Percentiles rank a stretch among this genome's conserved stretches.
phyloP scores from a whole-genome alignment of 139 green algal genomes.

The Nannochloris sp. region DNA sequence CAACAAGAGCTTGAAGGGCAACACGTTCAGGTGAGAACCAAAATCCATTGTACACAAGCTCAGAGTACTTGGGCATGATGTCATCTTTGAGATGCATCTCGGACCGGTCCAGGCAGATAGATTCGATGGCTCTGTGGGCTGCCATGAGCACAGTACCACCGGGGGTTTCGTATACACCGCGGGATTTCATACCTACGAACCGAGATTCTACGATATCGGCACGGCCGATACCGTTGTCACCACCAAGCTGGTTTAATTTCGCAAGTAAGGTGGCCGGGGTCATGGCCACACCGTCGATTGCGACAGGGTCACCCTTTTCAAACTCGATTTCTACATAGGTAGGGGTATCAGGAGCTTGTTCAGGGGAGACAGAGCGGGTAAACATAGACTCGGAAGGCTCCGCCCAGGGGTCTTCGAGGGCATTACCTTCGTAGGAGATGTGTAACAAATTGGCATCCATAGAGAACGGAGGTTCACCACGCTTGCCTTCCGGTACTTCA shows the following conservation, averaged over 20 bases:
- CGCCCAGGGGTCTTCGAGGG: constrained; percentile 91
- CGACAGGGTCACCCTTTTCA: constrained; percentile 92
- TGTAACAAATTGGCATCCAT: constrained; percentile 97
- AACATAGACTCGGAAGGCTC: constrained; percentile 83
- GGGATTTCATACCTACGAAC: constrained; percentile 94
- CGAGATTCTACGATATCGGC: constrained; percentile 96
- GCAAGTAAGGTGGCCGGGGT: constrained; percentile 85
- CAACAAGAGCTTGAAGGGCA: constrained; percentile 83
- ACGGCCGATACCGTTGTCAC: constrained; percentile 63
- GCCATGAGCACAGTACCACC: constrained; percentile 90
- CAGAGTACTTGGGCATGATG: constrained; percentile 64
- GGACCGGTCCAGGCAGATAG: constrained; percentile 79
- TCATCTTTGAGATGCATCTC: constrained; percentile 87
- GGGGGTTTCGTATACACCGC: constrained; percentile 98
- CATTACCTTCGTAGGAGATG: constrained; percentile 86
- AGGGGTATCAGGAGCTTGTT: constrained; percentile 82
- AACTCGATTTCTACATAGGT: constrained; percentile 95
- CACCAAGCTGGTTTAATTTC: constrained; percentile 86
- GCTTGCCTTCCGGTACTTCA: constrained; percentile 69
- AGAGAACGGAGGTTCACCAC: constrained; percentile 85
- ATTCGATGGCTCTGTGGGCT: constrained; percentile 83
- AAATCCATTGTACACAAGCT: constrained; percentile 83
- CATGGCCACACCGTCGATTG: constrained; percentile 80
- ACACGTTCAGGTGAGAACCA: constrained; percentile 74
- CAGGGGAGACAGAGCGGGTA: constrained; percentile 80